Evolutionary conservation across 257 asterid genomes (phyloP).

Genomic region (Rhazya stricta): DNA sequence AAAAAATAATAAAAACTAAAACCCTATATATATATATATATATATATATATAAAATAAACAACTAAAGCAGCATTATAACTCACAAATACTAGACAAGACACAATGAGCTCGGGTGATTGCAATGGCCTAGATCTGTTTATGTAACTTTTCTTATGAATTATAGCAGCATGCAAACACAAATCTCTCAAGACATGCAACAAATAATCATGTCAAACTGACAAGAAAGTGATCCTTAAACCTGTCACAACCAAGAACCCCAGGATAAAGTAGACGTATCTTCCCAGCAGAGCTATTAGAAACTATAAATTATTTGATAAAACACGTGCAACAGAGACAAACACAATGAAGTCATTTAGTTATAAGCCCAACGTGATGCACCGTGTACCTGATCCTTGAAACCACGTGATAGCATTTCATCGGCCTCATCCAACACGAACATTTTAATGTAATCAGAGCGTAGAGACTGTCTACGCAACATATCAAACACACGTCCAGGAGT

Average conservation of each 20-base stretch:
- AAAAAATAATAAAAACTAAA: too few relatives aligned
- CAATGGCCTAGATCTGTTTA: not conserved
- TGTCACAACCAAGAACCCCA: not conserved
- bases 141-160: not conserved
- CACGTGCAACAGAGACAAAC: not conserved
- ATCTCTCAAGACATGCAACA: not conserved
- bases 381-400: constrained; percentile 79
- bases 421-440: constrained; percentile 90
- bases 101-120: not conserved
- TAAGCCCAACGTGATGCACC: not conserved
- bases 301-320: not conserved
- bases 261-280: not conserved
- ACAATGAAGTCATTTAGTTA: not conserved
- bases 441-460: constrained; percentile 56
- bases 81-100: too few relatives aligned
- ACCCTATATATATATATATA: too few relatives aligned
- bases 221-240: not conserved
- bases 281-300: not conserved
- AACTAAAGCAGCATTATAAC: too few relatives aligned
- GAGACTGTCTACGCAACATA: constrained; percentile 65
- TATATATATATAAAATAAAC: too few relatives aligned
- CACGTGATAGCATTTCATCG: constrained; percentile 84
- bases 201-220: not conserved
- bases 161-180: not conserved
- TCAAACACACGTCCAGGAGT: constrained; percentile 92